phyloP scores from a whole-genome alignment of 2,329 filamentous ascomycete species.

The Pseudogymnoascus sp. region DNA sequence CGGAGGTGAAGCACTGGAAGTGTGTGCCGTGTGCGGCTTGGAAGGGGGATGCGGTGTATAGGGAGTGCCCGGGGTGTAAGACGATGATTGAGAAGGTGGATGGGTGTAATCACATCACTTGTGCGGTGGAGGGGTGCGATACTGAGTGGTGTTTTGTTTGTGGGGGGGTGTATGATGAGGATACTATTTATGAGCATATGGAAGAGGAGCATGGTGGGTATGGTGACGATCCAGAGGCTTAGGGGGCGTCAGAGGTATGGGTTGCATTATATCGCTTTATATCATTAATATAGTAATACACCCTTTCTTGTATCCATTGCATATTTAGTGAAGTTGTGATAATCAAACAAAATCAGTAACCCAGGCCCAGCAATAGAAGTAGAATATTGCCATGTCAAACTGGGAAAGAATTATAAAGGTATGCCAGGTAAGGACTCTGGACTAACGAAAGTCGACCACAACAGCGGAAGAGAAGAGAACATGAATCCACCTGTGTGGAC shows the following conservation, averaged over 20 bases:
- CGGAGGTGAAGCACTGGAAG: not conserved
- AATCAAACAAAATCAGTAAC: not conserved
- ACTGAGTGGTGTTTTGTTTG: slow-evolving; percentile 37
- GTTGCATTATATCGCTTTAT: not conserved
- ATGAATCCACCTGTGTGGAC: not conserved
- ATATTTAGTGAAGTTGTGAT: not conserved
- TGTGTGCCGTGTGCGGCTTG: not conserved
- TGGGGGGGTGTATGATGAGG: slow-evolving; percentile 22
- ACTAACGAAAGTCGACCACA: not conserved
- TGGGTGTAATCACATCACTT: slow-evolving; percentile 29
- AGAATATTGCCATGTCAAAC: too few relatives aligned
- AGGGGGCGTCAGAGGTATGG: not conserved
- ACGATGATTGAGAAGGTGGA: not conserved
- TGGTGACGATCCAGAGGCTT: not conserved
- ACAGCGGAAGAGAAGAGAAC: too few relatives aligned
- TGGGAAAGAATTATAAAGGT: too few relatives aligned
- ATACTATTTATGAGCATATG: slow-evolving; percentile 34
- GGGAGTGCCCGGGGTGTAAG: not conserved
- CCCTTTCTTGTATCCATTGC: not conserved
- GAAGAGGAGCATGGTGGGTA: slow-evolving; percentile 26
- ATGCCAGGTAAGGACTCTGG: not conserved
- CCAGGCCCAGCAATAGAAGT: not conserved
- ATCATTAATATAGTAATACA: not conserved
- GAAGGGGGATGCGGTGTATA: not conserved
- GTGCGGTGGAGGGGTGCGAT: slow-evolving; percentile 24